Evolutionary conservation across 345 rosid species (phyloP).

Genomic region (Erodium maritimum): DNA sequence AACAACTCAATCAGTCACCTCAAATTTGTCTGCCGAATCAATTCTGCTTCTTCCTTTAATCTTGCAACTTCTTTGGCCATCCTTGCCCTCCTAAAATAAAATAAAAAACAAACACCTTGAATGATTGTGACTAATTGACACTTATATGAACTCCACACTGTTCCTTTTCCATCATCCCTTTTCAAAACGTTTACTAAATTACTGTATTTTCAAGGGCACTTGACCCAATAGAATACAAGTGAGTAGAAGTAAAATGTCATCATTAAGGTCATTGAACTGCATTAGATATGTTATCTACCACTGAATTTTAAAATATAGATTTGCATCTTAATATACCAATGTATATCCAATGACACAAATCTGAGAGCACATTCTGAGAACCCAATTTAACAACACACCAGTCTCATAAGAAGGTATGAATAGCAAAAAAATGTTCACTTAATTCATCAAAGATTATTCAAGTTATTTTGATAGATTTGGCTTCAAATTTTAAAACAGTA

Average conservation of each 20-base stretch:
- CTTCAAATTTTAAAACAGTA: no score
- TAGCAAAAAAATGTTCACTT: no score
- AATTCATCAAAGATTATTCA: no score
- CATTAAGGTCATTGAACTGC: background rate
- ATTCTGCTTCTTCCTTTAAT: constrained; percentile 63
- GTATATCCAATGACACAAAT: background rate
- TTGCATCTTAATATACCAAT: no score
- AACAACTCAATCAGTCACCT: constrained; percentile 29
- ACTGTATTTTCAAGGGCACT: no score
- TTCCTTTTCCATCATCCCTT: background rate
- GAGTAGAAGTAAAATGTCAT: no score
- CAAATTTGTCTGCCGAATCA: constrained; percentile 43
- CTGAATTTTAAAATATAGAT: no score
- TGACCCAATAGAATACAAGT: no score
- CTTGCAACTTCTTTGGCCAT: constrained; percentile 81
- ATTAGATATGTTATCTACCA: background rate
- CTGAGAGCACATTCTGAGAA: background rate
- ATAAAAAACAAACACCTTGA: constrained; percentile 12
- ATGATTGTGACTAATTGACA: background rate
- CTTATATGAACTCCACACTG: background rate
- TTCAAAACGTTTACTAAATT: background rate
- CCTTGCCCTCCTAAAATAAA: constrained; percentile 62
- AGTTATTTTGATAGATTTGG: no score
- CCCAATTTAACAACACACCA: no score
- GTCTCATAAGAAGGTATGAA: no score